Conservation (phyloP, 2,329 filamentous ascomycete species). For the Sporothrix dimorphospora region DNA sequence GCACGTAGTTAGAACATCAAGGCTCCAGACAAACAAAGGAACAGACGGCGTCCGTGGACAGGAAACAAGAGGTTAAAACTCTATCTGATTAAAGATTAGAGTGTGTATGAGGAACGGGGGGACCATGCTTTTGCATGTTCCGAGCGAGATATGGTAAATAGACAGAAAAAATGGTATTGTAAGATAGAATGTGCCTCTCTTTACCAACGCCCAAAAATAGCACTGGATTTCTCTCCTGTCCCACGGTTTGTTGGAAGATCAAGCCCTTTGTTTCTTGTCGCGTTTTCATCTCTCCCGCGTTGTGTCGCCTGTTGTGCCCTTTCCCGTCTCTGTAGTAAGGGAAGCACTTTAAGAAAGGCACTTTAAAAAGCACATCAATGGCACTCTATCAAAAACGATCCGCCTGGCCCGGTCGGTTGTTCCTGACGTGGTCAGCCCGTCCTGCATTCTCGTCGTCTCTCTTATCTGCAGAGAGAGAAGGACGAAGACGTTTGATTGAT, state of each 20-base stretch:
- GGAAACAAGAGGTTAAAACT: conserved; percentile 8
- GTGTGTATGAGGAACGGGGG: conserved; percentile 3
- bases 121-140: not conserved
- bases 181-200: not conserved
- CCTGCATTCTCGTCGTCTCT: not conserved
- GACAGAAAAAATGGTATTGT: not conserved
- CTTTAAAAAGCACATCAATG: not conserved
- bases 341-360: not conserved
- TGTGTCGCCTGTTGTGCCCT: not conserved
- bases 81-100: not conserved
- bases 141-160: not conserved
- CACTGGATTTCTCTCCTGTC: not conserved
- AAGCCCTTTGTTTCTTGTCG: not conserved
- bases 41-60: not conserved
- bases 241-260: conserved; percentile 12
- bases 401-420: not conserved
- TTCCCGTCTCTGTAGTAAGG: not conserved
- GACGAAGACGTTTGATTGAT: conserved; percentile 6
- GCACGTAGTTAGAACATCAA: not conserved
- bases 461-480: not conserved
- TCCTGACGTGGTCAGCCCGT: not conserved
- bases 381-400: conserved; percentile 18
- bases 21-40: not conserved
- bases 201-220: not conserved
- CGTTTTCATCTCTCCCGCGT: not conserved